Evolutionary conservation across 192 early-diverging fungal species (phyloP), one percentile per base, ranked within the genome.

Genomic region (Diversispora epigaea): DNA sequence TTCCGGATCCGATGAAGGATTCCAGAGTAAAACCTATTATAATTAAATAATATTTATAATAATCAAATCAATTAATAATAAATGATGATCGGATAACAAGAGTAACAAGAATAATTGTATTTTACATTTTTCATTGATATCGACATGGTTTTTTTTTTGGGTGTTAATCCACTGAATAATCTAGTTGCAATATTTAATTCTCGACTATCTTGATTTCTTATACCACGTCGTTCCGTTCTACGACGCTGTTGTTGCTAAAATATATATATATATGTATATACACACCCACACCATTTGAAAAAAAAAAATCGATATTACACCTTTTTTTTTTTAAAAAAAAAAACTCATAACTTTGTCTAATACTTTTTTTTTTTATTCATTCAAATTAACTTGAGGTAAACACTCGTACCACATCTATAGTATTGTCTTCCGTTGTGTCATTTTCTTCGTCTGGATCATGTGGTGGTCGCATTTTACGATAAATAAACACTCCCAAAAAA

Each of bases 1-100:
- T 54, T 81, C 77, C 6, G 90, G 87, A 75, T 90, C 88, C 9
- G 86, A 82, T 4, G 89, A 90, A n/a, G 91, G 90, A 73, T 92
- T 92, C 91, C 92, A 92, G 47, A 94, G 76, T 49, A 92, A 81
- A 15, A 90, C 87, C 92, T 93, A 80, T 5, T 2, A 19, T 49
- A 6, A 71, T 32, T 32, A 79, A 25, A 22, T 10, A 62, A 12
- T 76, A 58, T 21, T 12, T 45, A 12, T 49, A 47, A 58, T 11
- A 72, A 76, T 68, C 11, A 21, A 62, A 80, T 44, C 10, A 54
- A 49, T 12, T 17, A 67, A 25, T 32, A 3, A 75, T 7, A 45
- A 3, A 75, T 7, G 32, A 65, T 12, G 68, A 61, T 58, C 14
- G 21, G 15, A 55, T 22, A 50, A 4, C 44, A 50, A 75, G 39